phyloP scores from a whole-genome alignment of 257 asterid genomes.

The Plantago major region DNA sequence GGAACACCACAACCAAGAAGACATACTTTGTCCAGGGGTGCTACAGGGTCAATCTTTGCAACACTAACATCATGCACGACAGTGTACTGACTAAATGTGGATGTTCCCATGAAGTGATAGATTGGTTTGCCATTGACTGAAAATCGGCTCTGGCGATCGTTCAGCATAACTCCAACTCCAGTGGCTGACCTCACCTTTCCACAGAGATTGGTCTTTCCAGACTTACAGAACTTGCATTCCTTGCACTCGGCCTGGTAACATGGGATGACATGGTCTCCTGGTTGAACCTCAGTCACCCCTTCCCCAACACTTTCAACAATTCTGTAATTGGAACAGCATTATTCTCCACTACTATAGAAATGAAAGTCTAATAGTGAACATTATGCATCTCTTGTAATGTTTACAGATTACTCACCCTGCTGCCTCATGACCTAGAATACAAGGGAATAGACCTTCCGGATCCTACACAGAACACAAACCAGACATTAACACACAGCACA shows the following conservation, averaged over 20 bases:
- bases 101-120: slow-evolving; percentile 99
- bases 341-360: background rate
- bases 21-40: slow-evolving; percentile 92
- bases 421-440: slow-evolving; percentile 98
- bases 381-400: background rate
- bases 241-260: slow-evolving; percentile 98
- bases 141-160: slow-evolving; percentile 80
- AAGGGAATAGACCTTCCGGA: slow-evolving; percentile 99
- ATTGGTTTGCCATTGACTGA: slow-evolving; percentile 78
- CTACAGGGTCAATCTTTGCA: slow-evolving; percentile 80
- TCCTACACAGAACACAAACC: slow-evolving; percentile 51
- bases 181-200: slow-evolving; percentile 95
- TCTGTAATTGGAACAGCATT: slow-evolving; percentile 13
- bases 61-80: slow-evolving; percentile 95
- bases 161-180: slow-evolving; percentile 97
- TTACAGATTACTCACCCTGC: slow-evolving; percentile 61
- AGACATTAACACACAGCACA: slow-evolving; percentile 10
- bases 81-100: slow-evolving; percentile 93
- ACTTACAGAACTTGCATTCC: slow-evolving; percentile 95
- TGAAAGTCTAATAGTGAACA: background rate
- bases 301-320: slow-evolving; percentile 93
- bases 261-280: slow-evolving; percentile 98
- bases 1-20: slow-evolving; percentile 97
- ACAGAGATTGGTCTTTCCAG: slow-evolving; percentile 94
- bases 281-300: slow-evolving; percentile 86